Conservation (phyloP, 176 grass and related monocot genomes). For the Juncus effusus region DNA sequence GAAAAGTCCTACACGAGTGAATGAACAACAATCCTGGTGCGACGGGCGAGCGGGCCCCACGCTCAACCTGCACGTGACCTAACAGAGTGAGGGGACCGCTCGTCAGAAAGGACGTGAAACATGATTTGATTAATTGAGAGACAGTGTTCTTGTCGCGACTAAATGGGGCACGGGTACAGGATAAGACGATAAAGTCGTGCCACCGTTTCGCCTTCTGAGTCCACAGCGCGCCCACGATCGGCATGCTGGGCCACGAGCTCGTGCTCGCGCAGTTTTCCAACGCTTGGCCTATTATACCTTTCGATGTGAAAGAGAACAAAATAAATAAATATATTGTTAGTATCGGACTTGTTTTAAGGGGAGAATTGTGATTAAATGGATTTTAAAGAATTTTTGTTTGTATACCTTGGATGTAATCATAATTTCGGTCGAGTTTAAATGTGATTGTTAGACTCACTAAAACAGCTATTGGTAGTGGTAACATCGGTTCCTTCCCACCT, state of each 20-base stretch:
- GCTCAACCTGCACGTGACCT: slow-evolving; percentile 30
- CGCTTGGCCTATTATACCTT: slow-evolving; percentile 37
- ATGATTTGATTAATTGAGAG: slow-evolving; percentile 66
- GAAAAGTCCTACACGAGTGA: slow-evolving; percentile 46
- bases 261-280: slow-evolving; percentile 62
- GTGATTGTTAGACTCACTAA: slow-evolving; percentile 74
- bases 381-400: no score
- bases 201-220: slow-evolving; percentile 62
- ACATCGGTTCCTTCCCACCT: slow-evolving; percentile 62
- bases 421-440: slow-evolving; percentile 57
- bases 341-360: no score
- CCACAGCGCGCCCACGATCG: slow-evolving; percentile 76
- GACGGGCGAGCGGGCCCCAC: slow-evolving; percentile 21
- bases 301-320: no score
- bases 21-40: slow-evolving; percentile 61
- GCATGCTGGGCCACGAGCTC: slow-evolving; percentile 71
- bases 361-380: no score
- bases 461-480: slow-evolving; percentile 72
- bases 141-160: slow-evolving; percentile 50
- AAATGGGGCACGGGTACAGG: slow-evolving; percentile 50
- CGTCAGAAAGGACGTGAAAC: slow-evolving; percentile 74
- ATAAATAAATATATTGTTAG: no score
- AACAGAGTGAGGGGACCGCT: slow-evolving; percentile 27
- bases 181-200: slow-evolving; percentile 63
- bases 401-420: slow-evolving; percentile 36